Percentiles rank a stretch among this genome's conserved stretches.
These are phyloP conservation scores for Sodiomyces alkalinus DNA, from an alignment of 2,329 filamentous ascomycete species.

Conservation along the genomic window DNA sequence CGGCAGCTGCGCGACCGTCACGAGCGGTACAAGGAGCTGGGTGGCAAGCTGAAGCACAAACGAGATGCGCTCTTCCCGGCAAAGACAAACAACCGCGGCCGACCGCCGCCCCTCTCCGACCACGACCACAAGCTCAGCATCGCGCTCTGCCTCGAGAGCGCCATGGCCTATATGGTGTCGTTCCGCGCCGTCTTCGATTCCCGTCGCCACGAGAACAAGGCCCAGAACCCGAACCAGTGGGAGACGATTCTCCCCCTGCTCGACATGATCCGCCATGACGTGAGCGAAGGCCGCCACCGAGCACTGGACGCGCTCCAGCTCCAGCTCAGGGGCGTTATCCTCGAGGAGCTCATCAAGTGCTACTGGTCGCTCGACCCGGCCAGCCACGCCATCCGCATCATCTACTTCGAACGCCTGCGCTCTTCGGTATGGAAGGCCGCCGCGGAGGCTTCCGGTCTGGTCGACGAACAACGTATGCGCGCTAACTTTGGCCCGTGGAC, in stretches of 20 bases:
- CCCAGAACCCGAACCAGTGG: conserved; percentile 26
- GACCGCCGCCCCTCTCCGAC: conserved; percentile 11
- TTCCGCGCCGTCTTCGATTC: conserved; percentile 33
- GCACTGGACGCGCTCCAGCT: conserved; percentile 23
- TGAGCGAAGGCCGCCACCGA: conserved; percentile 15
- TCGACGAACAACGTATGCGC: conserved; percentile 13
- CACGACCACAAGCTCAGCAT: conserved; percentile 23
- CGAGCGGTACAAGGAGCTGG: conserved; percentile 22
- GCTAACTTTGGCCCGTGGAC: conserved; percentile 25
- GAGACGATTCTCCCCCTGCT: conserved; percentile 29
- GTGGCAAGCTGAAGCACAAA: conserved; percentile 36
- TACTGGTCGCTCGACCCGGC: conserved; percentile 15
- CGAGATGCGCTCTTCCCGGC: conserved; percentile 25
- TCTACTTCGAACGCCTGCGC: conserved; percentile 13
- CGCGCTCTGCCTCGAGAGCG: conserved; percentile 31
- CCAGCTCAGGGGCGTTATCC: conserved; percentile 26
- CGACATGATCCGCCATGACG: conserved; percentile 22
- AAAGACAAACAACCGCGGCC: conserved; percentile 9
- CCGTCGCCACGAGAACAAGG: conserved; percentile 26
- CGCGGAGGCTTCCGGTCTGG: conserved; percentile 16
- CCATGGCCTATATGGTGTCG: conserved; percentile 36
- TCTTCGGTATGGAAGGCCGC: conserved; percentile 13
- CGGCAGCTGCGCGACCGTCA: conserved; percentile 20
- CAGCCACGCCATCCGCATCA: conserved; percentile 7
- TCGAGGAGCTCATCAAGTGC: conserved; percentile 28